Percentiles rank a stretch among this genome's conserved stretches.
Evolutionary conservation across 208 protist genomes (phyloP).

Genomic region (Sergeia podlipaevii): DNA sequence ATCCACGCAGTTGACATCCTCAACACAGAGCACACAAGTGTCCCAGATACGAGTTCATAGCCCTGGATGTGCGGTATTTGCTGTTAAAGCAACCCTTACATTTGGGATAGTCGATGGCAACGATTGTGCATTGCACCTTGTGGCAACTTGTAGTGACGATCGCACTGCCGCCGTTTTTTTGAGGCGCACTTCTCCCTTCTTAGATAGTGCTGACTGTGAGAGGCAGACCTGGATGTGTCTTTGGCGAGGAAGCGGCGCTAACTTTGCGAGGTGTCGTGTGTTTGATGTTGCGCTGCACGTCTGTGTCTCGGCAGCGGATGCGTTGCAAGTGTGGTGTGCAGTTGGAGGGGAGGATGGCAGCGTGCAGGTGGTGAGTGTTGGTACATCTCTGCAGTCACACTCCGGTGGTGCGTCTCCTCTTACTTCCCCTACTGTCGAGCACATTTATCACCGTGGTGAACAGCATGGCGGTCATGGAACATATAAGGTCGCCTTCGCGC

Average conservation of each 20-base stretch:
- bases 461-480: slow-evolving; percentile 67
- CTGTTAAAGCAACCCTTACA: slow-evolving; percentile 24
- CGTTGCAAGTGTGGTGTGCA: slow-evolving; percentile 12
- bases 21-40: too few relatives aligned
- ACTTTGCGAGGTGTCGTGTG: slow-evolving; percentile 49
- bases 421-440: slow-evolving; percentile 3
- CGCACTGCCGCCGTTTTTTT: slow-evolving; percentile 47
- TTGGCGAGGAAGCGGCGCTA: slow-evolving; percentile 29
- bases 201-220: slow-evolving; percentile 9
- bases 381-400: neutral
- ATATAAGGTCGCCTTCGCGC: slow-evolving; percentile 38
- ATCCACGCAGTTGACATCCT: too few relatives aligned
- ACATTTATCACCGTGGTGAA: slow-evolving; percentile 7
- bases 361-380: slow-evolving; percentile 31
- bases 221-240: slow-evolving; percentile 29
- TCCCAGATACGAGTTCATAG: slow-evolving; percentile 35
- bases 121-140: too few relatives aligned
- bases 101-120: too few relatives aligned
- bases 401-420: neutral
- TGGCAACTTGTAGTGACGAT: slow-evolving; percentile 81
- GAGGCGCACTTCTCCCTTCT: neutral
- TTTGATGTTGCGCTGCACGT: slow-evolving; percentile 53
- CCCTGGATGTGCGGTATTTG: slow-evolving; percentile 63
- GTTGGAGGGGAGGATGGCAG: slow-evolving; percentile 58
- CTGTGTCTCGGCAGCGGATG: neutral